These are phyloP conservation scores for Coemansia sp. DNA, from an alignment of 192 early-diverging fungal genomes.

Conservation along the genomic window DNA sequence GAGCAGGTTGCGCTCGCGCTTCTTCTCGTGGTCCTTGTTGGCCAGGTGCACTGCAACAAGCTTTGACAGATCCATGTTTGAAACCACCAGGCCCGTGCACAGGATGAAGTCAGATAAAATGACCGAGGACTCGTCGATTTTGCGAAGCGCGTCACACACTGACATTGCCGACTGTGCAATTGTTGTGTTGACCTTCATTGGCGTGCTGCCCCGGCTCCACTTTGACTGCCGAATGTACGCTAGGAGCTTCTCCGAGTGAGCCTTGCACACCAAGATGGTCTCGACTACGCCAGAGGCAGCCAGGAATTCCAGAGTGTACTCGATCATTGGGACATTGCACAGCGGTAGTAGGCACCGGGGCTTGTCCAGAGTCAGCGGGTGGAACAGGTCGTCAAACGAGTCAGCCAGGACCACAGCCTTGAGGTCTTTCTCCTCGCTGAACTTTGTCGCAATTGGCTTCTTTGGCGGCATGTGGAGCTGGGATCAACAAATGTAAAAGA, in stretches of 20 bases:
- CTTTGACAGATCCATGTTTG: conserved; percentile 78
- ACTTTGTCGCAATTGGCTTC: conserved; percentile 21
- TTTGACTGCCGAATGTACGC: conserved; percentile 82
- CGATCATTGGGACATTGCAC: conserved; percentile 93
- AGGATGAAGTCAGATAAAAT: conserved; percentile 89
- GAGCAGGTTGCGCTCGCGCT: conserved; percentile 76
- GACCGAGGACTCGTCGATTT: conserved; percentile 76
- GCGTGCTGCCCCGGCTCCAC: conserved; percentile 65
- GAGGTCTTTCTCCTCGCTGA: conserved; percentile 60
- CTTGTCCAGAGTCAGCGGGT: conserved; percentile 77
- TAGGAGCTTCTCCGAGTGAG: conserved; percentile 79
- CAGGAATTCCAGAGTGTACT: conserved; percentile 93
- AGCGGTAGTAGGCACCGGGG: conserved; percentile 92
- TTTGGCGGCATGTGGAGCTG: conserved; percentile 24
- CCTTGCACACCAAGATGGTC: conserved; percentile 79
- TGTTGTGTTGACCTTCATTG: conserved; percentile 70
- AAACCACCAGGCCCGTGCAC: conserved; percentile 83
- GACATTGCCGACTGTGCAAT: conserved; percentile 70
- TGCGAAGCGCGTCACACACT: conserved; percentile 89
- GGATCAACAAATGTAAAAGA: not conserved
- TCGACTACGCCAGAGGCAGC: conserved; percentile 83
- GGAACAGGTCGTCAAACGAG: conserved; percentile 80
- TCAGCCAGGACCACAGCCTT: conserved; percentile 94
- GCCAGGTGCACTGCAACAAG: conserved; percentile 77
- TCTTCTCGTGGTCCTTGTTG: conserved; percentile 65